These are phyloP conservation scores for Eucalyptus melliodora DNA, from an alignment of 345 rosid species.

Conservation along the genomic window DNA sequence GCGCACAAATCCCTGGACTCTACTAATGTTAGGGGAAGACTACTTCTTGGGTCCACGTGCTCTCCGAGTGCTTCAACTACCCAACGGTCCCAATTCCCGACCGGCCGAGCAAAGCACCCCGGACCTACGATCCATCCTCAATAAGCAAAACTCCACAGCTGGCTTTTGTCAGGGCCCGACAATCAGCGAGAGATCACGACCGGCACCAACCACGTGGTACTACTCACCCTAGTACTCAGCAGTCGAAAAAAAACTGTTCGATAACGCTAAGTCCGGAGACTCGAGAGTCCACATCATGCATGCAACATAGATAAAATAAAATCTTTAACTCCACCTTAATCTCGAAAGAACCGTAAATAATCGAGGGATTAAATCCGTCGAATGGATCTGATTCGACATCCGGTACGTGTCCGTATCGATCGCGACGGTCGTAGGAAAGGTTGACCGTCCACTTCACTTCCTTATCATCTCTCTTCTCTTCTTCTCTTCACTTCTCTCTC, in stretches of 20 bases:
- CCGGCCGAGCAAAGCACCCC: fast-evolving
- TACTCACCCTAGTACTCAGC: neutral
- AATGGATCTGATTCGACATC: neutral
- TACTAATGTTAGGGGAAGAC: neutral
- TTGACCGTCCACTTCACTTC: neutral
- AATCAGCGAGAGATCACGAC: neutral
- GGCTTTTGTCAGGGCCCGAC: neutral
- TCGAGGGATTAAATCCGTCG: neutral
- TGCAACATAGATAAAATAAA: neutral
- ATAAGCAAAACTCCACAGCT: neutral
- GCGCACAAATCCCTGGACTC: neutral
- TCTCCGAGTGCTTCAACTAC: neutral
- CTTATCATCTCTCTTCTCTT: neutral
- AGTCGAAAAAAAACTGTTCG: neutral
- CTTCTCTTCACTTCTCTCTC: neutral
- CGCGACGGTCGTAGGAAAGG: too few relatives aligned
- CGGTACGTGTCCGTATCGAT: neutral
- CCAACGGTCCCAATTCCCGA: neutral
- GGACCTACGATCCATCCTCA: neutral
- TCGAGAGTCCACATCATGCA: neutral
- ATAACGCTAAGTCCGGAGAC: neutral
- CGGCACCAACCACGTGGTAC: neutral
- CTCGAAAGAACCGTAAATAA: neutral
- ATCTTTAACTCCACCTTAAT: neutral
- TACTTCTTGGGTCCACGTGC: neutral